phyloP scores from a whole-genome alignment of 192 early-diverging fungal genomes.

The Umbelopsis ramanniana region DNA sequence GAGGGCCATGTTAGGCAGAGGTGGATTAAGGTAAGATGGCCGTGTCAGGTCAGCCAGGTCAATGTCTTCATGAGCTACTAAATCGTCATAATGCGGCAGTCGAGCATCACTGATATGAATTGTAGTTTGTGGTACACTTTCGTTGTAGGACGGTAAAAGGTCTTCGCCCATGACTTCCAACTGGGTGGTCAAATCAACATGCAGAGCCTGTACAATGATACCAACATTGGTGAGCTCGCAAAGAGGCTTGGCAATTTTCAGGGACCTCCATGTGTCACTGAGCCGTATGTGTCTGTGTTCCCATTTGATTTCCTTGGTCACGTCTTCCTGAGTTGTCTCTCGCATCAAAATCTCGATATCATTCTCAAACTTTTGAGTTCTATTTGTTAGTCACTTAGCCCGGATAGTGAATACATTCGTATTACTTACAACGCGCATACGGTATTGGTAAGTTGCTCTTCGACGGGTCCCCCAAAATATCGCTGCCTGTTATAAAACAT shows the following conservation, averaged over 20 bases:
- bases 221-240: neutral
- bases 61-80: neutral
- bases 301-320: constrained; percentile 17
- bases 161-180: neutral
- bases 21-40: neutral
- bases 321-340: neutral
- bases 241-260: neutral
- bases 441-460: constrained; percentile 9
- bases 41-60: neutral
- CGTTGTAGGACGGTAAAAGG: neutral
- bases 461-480: constrained; percentile 11
- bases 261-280: neutral
- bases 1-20: neutral
- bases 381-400: too few relatives aligned
- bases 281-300: neutral
- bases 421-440: neutral
- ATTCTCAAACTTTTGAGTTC: neutral
- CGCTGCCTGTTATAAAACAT: neutral
- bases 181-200: neutral
- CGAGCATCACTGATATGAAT: neutral
- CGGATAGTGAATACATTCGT: neutral
- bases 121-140: neutral
- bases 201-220: neutral
- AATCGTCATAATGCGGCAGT: neutral
- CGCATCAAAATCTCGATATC: neutral